Conservation (phyloP, 306 rosid species). For the Fragaria ananassa region DNA sequence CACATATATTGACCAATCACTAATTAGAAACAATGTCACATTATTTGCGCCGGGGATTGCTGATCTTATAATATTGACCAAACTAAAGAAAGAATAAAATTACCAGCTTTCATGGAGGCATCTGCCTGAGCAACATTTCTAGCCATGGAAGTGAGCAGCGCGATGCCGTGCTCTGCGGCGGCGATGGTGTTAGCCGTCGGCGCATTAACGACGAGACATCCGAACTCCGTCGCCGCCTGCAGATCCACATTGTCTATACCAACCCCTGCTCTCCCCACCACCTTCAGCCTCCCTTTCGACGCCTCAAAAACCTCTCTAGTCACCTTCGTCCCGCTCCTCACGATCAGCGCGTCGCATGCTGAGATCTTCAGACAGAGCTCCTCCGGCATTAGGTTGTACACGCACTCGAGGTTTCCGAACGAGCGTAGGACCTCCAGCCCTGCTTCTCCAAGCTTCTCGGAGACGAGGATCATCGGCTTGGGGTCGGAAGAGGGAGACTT, state of each 20-base stretch:
- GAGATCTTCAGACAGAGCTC: slow-evolving; percentile 70
- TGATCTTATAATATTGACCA: not conserved
- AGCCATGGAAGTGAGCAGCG: slow-evolving; percentile 82
- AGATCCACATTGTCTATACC: slow-evolving; percentile 96
- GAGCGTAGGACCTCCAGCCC: slow-evolving; percentile 57
- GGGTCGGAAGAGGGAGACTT: not conserved
- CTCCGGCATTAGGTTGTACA: slow-evolving; percentile 49
- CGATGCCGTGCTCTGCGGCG: slow-evolving; percentile 87
- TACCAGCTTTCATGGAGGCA: slow-evolving; percentile 84
- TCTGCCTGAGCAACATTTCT: slow-evolving; percentile 85
- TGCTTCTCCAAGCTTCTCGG: slow-evolving; percentile 86
- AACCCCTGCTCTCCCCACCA: slow-evolving; percentile 93
- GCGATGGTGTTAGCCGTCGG: slow-evolving; percentile 90
- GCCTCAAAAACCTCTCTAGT: slow-evolving; percentile 65
- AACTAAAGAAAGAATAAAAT: not conserved
- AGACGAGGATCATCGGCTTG: slow-evolving; percentile 57
- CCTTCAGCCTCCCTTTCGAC: slow-evolving; percentile 66
- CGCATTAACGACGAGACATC: slow-evolving; percentile 83
- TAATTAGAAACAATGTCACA: not conserved
- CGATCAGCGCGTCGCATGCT: slow-evolving; percentile 69
- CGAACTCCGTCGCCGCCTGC: slow-evolving; percentile 83
- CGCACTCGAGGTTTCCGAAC: slow-evolving; percentile 63
- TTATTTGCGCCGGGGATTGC: not conserved
- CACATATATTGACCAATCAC: not conserved
- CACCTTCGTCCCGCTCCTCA: slow-evolving; percentile 83